Conservation (phyloP, 2,329 filamentous ascomycete genomes). For the Rachicladosporium sp. region DNA sequence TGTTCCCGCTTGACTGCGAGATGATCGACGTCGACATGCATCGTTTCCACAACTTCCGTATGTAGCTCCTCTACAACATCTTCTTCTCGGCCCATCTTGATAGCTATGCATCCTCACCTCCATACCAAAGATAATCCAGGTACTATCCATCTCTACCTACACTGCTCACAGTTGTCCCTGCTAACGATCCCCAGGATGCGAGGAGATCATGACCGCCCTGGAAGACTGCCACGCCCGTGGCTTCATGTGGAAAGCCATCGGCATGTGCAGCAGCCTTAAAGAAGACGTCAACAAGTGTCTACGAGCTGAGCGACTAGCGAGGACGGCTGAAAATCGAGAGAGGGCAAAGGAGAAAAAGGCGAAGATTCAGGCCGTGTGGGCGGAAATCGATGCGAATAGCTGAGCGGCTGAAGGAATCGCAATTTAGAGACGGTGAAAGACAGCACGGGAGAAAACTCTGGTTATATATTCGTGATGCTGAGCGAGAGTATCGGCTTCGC, state of each 20-base stretch:
- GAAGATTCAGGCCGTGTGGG: constrained; percentile 65
- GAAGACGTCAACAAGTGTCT: constrained; percentile 74
- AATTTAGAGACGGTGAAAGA: neutral
- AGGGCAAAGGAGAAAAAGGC: constrained; percentile 56
- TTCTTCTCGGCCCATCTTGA: too few species aligned
- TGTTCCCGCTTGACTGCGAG: too few species aligned
- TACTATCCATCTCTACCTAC: neutral
- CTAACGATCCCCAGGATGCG: constrained; percentile 55
- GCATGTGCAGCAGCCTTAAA: constrained; percentile 83
- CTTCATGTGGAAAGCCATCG: constrained; percentile 82
- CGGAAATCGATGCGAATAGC: constrained; percentile 61
- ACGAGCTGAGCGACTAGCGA: constrained; percentile 64
- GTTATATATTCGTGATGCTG: too few species aligned
- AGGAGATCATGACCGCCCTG: constrained; percentile 83
- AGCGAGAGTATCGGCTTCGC: too few species aligned
- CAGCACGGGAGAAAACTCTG: too few species aligned
- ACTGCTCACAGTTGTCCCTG: neutral
- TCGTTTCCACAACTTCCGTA: too few species aligned
- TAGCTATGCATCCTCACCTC: constrained; percentile 70
- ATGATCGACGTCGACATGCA: too few species aligned
- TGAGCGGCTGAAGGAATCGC: constrained; percentile 24
- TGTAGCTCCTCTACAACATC: too few species aligned
- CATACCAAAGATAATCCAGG: constrained; percentile 73
- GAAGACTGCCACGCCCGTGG: constrained; percentile 90
- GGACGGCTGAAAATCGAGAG: constrained; percentile 65